A percentile compares a stretch with the other conserved stretches of the same genome.
phyloP scores from a whole-genome alignment of 345 rosid species.

The Nephelium lappaceum region DNA sequence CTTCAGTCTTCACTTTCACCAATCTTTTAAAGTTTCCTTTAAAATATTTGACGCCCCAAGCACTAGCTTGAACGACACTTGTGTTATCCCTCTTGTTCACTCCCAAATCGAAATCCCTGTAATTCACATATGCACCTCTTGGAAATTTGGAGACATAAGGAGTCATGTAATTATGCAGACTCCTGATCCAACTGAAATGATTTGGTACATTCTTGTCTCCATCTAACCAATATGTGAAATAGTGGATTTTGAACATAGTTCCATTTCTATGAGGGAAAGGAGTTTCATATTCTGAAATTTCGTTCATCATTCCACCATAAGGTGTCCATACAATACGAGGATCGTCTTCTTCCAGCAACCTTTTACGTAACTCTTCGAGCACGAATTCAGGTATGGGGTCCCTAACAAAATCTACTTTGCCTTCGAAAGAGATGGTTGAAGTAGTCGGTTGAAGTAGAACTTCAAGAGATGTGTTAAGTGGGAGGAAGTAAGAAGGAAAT shows the following conservation, averaged over 20 bases:
- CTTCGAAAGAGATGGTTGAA: conserved; percentile 45
- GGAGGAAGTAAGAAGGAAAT: conserved; percentile 50
- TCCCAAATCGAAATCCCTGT: no score
- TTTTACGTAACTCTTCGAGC: conserved; percentile 50
- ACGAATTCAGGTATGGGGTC: conserved; percentile 33
- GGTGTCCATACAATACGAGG: conserved; percentile 68
- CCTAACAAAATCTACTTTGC: conserved; percentile 58
- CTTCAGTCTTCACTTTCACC: no score
- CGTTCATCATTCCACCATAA: conserved; percentile 71
- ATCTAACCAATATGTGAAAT: no score
- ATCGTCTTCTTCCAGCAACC: conserved; percentile 47
- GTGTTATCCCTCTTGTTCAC: no score
- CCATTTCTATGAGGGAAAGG: conserved; percentile 75
- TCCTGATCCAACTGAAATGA: no score
- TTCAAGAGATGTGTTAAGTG: conserved; percentile 40
- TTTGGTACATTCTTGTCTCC: no score
- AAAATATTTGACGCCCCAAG: no score
- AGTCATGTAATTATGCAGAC: no score
- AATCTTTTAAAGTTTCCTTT: no score
- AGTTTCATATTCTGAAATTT: conserved; percentile 44
- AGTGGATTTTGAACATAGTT: conserved; percentile 34
- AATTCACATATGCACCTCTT: no score
- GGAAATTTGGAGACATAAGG: no score
- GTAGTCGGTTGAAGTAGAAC: conserved; percentile 56
- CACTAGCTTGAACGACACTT: no score